These are phyloP conservation scores for Alliaria petiolata DNA, from an alignment of 345 rosid species.

Conservation along the genomic window DNA sequence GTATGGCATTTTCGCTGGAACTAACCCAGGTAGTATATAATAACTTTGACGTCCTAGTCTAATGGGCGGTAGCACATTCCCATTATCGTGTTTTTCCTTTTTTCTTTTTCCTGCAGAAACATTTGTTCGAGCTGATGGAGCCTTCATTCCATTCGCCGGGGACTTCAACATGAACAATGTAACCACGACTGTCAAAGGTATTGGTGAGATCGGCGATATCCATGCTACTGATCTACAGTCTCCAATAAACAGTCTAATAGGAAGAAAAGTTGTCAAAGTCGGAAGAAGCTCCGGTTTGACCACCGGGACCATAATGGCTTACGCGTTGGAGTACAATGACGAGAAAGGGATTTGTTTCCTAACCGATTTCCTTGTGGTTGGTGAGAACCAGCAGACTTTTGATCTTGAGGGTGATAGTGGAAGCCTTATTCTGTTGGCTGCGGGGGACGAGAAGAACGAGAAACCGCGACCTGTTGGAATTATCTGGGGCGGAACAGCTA, in stretches of 20 bases:
- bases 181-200: slow-evolving; percentile 60
- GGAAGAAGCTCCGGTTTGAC: slow-evolving; percentile 84
- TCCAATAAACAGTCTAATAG: slow-evolving; percentile 58
- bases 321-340: slow-evolving; percentile 79
- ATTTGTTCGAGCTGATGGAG: slow-evolving; percentile 84
- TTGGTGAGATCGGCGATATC: slow-evolving; percentile 63
- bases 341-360: slow-evolving; percentile 83
- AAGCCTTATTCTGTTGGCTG: slow-evolving; percentile 62
- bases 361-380: slow-evolving; percentile 81
- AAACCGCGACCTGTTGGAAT: slow-evolving; percentile 71
- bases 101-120: slow-evolving; percentile 45
- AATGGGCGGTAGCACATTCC: background rate
- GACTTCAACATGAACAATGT: slow-evolving; percentile 63
- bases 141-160: slow-evolving; percentile 70
- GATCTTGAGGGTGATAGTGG: slow-evolving; percentile 88
- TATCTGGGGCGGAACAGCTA: slow-evolving; percentile 90
- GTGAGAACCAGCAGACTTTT: slow-evolving; percentile 70
- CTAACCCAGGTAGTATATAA: slow-evolving; percentile 58
- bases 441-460: slow-evolving; percentile 35
- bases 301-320: slow-evolving; percentile 67
- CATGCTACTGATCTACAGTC: slow-evolving; percentile 68
- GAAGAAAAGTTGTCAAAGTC: slow-evolving; percentile 70
- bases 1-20: slow-evolving; percentile 83
- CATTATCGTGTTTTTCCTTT: background rate
- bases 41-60: background rate